phyloP scores from a whole-genome alignment of 495 filamentous ascomycete genomes.

The Penicillium herquei region DNA sequence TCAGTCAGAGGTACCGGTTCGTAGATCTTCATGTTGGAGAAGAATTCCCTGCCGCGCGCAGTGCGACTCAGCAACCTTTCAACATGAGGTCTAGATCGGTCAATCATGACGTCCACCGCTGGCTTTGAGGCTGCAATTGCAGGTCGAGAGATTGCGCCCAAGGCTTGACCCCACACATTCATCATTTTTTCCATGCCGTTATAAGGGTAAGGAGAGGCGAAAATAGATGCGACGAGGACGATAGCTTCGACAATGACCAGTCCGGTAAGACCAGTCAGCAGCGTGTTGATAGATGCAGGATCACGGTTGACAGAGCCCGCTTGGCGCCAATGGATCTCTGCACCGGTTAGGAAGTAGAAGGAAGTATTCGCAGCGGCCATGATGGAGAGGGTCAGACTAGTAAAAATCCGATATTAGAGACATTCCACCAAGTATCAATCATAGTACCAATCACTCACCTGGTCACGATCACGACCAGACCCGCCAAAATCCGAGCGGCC shows the following conservation, averaged over 20 bases:
- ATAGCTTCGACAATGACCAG: conserved; percentile 33
- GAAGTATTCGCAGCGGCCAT: conserved; percentile 39
- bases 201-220: conserved; percentile 23
- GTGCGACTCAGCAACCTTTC: conserved; percentile 2
- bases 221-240: conserved; percentile 21
- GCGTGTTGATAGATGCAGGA: conserved; percentile 34
- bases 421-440: background rate
- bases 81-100: background rate
- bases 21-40: conserved; percentile 25
- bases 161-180: conserved; percentile 19
- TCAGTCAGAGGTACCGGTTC: conserved; percentile 18
- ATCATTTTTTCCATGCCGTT: conserved; percentile 23
- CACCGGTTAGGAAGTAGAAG: conserved; percentile 36
- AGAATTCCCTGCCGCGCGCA: conserved; percentile 12
- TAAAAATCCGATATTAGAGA: background rate
- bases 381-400: conserved; percentile 32
- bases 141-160: conserved; percentile 15
- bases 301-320: conserved; percentile 33
- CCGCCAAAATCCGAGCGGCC: conserved; percentile 10
- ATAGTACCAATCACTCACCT: conserved; percentile 8
- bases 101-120: background rate
- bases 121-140: background rate
- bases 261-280: conserved; percentile 40
- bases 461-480: conserved; percentile 6
- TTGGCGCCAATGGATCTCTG: conserved; percentile 43